phyloP scores from a whole-genome alignment of 768 basidiomycete genomes.

The Astraeus odoratus region DNA sequence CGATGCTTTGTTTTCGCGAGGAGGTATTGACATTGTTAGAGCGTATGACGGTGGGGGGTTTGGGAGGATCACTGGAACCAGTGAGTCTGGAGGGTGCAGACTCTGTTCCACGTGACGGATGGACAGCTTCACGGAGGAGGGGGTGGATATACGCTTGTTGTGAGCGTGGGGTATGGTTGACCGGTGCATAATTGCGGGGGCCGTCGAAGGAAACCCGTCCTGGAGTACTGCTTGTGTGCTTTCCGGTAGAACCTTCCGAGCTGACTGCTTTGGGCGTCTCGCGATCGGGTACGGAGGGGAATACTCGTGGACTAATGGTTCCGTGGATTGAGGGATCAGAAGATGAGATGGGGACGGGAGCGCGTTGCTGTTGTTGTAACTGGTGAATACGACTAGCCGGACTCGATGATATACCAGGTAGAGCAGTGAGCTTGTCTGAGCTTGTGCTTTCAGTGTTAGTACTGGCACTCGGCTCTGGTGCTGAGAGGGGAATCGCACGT shows the following conservation, averaged over 20 bases:
- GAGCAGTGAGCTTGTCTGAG: slow-evolving; percentile 40
- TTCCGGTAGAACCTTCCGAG: slow-evolving; percentile 32
- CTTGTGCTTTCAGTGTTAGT: slow-evolving; percentile 27
- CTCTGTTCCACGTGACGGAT: too few species aligned
- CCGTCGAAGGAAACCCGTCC: slow-evolving; percentile 50
- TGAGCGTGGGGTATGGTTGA: slow-evolving; percentile 19
- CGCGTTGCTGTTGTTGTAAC: slow-evolving; percentile 26
- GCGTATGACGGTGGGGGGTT: slow-evolving; percentile 9
- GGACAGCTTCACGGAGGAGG: too few species aligned
- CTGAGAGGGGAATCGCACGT: not conserved
- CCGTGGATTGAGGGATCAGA: slow-evolving; percentile 37
- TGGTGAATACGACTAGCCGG: slow-evolving; percentile 25
- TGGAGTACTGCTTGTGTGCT: slow-evolving; percentile 33
- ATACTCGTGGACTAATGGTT: too few species aligned
- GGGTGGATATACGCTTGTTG: slow-evolving; percentile 1
- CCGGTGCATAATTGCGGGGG: slow-evolving; percentile 31
- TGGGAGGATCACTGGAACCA: slow-evolving; percentile 6
- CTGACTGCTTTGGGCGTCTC: too few species aligned
- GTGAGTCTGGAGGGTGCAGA: slow-evolving; percentile 6
- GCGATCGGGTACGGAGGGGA: too few species aligned
- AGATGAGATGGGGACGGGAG: slow-evolving; percentile 33
- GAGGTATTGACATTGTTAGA: not conserved
- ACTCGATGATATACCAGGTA: slow-evolving; percentile 31
- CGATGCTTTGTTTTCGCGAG: slow-evolving; percentile 18
- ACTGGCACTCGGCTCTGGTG: slow-evolving; percentile 4